Conservation (phyloP, 805 yeast species). For the Monosporozyma unispora region DNA sequence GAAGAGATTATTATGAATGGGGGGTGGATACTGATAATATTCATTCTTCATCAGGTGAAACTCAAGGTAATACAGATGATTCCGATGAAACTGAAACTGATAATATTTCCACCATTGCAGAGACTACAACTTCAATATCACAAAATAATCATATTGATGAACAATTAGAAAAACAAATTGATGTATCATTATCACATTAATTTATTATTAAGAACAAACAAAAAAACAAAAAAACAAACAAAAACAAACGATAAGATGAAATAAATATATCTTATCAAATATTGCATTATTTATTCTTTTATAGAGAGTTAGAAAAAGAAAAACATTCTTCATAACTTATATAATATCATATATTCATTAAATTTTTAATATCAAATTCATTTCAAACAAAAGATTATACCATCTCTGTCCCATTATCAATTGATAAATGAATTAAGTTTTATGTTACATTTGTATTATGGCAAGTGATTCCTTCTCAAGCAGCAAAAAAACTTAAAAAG, state of each 20-base stretch:
- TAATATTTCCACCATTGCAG: slow-evolving; percentile 1
- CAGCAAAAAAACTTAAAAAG: not conserved
- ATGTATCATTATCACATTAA: not conserved
- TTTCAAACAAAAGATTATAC: too few species aligned
- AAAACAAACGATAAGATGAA: not conserved
- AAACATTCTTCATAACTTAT: not conserved
- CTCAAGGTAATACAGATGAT: slow-evolving; percentile 4
- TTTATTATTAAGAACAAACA: not conserved
- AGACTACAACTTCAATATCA: not conserved
- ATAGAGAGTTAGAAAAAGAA: not conserved
- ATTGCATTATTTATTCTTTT: slow-evolving; percentile 1
- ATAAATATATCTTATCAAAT: not conserved
- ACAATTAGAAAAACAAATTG: not conserved
- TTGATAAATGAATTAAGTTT: too few species aligned
- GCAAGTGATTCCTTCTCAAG: too few species aligned
- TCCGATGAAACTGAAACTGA: slow-evolving; percentile 5
- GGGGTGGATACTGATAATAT: slow-evolving; percentile 27
- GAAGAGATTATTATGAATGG: slow-evolving; percentile 72
- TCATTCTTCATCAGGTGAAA: slow-evolving; percentile 8
- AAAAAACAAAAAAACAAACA: not conserved
- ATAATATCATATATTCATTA: slow-evolving; percentile 1
- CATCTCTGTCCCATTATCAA: not conserved
- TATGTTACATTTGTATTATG: too few species aligned
- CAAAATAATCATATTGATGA: slow-evolving; percentile 2
- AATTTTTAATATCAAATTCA: not conserved